Conservation (phyloP, 495 filamentous ascomycete genomes). For the Penicillium nucicola region DNA sequence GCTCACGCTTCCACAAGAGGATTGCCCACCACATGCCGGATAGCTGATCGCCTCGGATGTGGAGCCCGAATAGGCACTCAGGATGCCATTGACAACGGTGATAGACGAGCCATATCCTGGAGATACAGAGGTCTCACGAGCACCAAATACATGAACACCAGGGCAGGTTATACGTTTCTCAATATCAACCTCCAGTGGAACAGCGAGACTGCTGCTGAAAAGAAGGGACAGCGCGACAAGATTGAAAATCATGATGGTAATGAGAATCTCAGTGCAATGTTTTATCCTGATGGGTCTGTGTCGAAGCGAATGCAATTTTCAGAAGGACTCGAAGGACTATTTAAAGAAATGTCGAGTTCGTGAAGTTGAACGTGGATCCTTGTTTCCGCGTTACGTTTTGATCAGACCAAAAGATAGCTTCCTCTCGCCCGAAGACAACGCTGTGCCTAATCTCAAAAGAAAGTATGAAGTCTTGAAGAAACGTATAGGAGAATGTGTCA, state of each 20-base stretch:
- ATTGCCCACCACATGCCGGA: constrained; percentile 58
- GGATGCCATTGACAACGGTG: constrained; percentile 49
- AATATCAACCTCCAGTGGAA: constrained; percentile 12
- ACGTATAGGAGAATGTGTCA: too few relatives aligned
- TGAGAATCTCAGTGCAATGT: too few relatives aligned
- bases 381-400: too few relatives aligned
- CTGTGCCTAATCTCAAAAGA: too few relatives aligned
- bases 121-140: constrained; percentile 59
- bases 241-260: constrained; percentile 6
- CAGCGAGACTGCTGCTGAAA: constrained; percentile 12
- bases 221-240: constrained; percentile 12
- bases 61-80: constrained; percentile 44
- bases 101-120: constrained; percentile 51
- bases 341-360: too few relatives aligned
- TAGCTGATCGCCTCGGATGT: constrained; percentile 55
- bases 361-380: too few relatives aligned
- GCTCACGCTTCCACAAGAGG: constrained; percentile 45
- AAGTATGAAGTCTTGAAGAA: too few relatives aligned
- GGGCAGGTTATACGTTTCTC: constrained; percentile 38
- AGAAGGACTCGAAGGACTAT: too few relatives aligned
- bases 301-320: too few relatives aligned
- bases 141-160: constrained; percentile 58
- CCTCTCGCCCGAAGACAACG: too few relatives aligned
- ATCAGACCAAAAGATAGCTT: too few relatives aligned
- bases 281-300: too few relatives aligned